Percentiles rank a stretch among this genome's conserved stretches.
Conservation (phyloP, 352 stramenopile species). For the Phytophthora tubulina region DNA sequence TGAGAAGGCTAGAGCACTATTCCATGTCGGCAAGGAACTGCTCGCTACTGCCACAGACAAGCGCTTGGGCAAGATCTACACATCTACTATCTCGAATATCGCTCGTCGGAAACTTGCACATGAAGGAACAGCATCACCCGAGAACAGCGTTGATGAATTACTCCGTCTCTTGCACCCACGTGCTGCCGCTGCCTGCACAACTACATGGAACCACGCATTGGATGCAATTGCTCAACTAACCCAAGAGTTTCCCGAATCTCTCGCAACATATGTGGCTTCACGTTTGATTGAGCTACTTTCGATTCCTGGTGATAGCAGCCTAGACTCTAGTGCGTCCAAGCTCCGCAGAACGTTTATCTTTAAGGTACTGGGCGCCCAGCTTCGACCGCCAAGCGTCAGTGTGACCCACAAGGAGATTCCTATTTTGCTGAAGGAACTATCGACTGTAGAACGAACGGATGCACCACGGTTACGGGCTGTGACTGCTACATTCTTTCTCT, state of each 20-base stretch:
- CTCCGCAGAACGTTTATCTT: slow-evolving; percentile 32
- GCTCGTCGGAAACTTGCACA: slow-evolving; percentile 26
- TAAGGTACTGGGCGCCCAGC: slow-evolving; percentile 30
- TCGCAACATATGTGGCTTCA: slow-evolving; percentile 23
- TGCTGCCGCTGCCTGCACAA: slow-evolving; percentile 22
- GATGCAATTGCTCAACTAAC: slow-evolving; percentile 31
- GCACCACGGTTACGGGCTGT: slow-evolving; percentile 38
- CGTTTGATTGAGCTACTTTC: slow-evolving; percentile 41
- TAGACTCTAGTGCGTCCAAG: slow-evolving; percentile 16
- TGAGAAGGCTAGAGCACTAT: slow-evolving; percentile 24
- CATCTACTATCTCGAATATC: slow-evolving; percentile 36
- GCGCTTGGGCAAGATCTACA: slow-evolving; percentile 40
- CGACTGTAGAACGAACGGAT: slow-evolving; percentile 13
- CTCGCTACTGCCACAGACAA: slow-evolving; percentile 29
- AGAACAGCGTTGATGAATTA: slow-evolving; percentile 34
- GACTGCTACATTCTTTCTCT: slow-evolving; percentile 45
- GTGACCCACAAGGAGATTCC: slow-evolving; percentile 31
- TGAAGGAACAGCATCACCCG: neutral
- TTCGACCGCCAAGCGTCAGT: slow-evolving; percentile 20
- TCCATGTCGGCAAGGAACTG: slow-evolving; percentile 23
- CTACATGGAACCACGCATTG: slow-evolving; percentile 36
- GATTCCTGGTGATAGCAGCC: slow-evolving; percentile 15
- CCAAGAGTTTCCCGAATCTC: slow-evolving; percentile 26
- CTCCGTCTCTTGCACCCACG: slow-evolving; percentile 46
- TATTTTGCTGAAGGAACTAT: slow-evolving; percentile 39